Evolutionary conservation across 1,284 basidiomycete species (phyloP), one percentile per base, ranked within the genome.

Genomic region (Takashimella tepidaria): DNA sequence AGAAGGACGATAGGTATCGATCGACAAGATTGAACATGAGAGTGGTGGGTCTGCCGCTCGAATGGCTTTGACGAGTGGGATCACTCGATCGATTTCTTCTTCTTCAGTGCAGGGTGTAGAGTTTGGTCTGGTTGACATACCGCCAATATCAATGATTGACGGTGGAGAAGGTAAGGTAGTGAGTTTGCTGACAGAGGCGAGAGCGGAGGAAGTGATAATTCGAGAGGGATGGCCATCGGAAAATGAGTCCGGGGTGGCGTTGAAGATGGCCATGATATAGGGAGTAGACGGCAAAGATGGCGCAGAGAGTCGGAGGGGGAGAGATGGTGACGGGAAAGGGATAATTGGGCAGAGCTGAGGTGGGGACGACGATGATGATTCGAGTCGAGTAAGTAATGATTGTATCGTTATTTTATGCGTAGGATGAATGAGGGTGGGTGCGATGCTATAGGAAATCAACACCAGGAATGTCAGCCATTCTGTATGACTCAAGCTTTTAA

Each of bases 181-280:
- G 24, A 69, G 48, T 4, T 56, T 59, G 13, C 62, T 53, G 6
- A 62, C 54, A 4, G 65, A 51, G 4, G 62, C 58, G 3, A 77
- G 60, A 1, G 64, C 64, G 13, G 63, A 53, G 1, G 61, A 54
- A 12, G 59, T 50, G 5, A 65, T 51, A 11, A 70, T 58, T 6
- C 71, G 68, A 12, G 55, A 16, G 0, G 47, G 72, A 1, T 85
- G 81, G 5, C 92, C 92, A 61, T 98, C 92, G 0, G 93, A 98
- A 77, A 98, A 98, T 0, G 92, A 97, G 75, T 99, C 93, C 1
- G 96, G 96, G 0, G 96, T 98, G 3, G 84, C 82, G 69, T 98
- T 98, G 61, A 98, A 82, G 4, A 92, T 97, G 0, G 88, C 88
- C 96, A 98, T 98, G 55, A 98, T 74, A 55, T 82, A 81, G 1